Base-by-base conservation (phyloP, 2,329 filamentous ascomycete species). In the Aspergillus tanneri region DNA sequence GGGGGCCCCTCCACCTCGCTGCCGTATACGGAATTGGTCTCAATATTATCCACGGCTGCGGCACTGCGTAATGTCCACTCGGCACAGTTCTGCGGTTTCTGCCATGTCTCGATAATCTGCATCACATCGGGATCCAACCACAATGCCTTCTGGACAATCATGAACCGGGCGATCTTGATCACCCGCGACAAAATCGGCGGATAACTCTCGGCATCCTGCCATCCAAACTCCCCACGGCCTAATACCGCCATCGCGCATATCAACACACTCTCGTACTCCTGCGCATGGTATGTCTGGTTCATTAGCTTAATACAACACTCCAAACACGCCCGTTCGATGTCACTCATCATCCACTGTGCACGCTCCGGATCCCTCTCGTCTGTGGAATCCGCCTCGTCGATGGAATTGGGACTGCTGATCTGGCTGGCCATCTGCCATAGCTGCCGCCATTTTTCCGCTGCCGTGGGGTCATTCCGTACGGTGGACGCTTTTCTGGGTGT, bases 211-310 rank as follows among this genome's bases (percentile, higher is more conserved):
- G 28, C 3, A 21, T 40, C 41, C 10, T 10, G 39, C 28, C 14
- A 38, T 5, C 32, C 14, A 7, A 8, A n/a, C 32, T 30, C n/a
- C 4, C 46, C n/a, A n/a, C 24, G 32, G 11, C 16, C 32, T 12
- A 47, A 21, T 18, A 47, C 32, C 0, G 19, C 39, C 16, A 47
- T 47, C 2, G 38, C 18, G 6, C 18, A 47, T 18, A 47, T 22
- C 11, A 47, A 14, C 18, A 19, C 18, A 11, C 39, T 47, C 32
- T 43, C 11, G 25, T 52, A 18, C 46, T 41, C 24, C 10, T 46
- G 34, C 3, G 22, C 22, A 19, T 22, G 18, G 9, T 46, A n/a
- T 9, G 9, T 16, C 43, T 46, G 24, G 24, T 46, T 46, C 16
- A 46, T 8, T 19, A 46, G 18, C 34, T 46, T 14, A 6, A 46